Evolutionary conservation across 768 basidiomycete genomes (phyloP), one percentile per base, ranked within the genome.

Genomic region (Phaeotremella skinneri): DNA sequence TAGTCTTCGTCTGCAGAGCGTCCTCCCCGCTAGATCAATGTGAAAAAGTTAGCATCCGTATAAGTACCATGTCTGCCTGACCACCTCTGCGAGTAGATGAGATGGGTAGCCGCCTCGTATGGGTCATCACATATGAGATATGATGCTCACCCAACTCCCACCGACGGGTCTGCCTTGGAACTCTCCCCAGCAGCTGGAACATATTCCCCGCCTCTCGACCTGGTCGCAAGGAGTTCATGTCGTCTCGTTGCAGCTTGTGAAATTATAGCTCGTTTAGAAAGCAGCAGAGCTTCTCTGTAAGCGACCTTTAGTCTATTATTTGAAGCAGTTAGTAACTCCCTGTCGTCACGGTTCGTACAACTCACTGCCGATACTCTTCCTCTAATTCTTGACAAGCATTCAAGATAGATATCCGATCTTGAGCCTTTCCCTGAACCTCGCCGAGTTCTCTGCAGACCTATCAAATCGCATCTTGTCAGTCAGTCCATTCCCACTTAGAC

Each of bases 1-100:
- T 83, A 55, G 86, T 90, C n/a, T 90, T 86, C 63, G 85, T 85
- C 87, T 92, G 91, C 13, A 99, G 82, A 0, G 82, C 82, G 64
- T 96, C 92, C 63, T 91, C 91, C 6, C 87, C 88, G 47, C 66
- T 68, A 34, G 39, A 17, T 42, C 49, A 41, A 23, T 21, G 13
- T 39, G 9, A 39, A 39, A n/a, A 9, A 39, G 37, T 39, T 39
- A 9, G 37, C 37, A 9, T n/a, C 9, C 9, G 9, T 26, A 59
- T 26, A 58, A 37, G 39, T 20, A 29, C 32, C 14, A 3, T 37
- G 13, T 20, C 6, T 29, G 4, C 14, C 21, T 25, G 23, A 3
- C 21, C 27, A 17, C 37, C 31, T 25, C 6, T 45, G 16, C 34
- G 4, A 17, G 16, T 56, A 5, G 20, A 13, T 27, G 25, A 17